Evolutionary conservation across 2,329 filamentous ascomycete genomes (phyloP).

Genomic region (Verticillium alfalfae): DNA sequence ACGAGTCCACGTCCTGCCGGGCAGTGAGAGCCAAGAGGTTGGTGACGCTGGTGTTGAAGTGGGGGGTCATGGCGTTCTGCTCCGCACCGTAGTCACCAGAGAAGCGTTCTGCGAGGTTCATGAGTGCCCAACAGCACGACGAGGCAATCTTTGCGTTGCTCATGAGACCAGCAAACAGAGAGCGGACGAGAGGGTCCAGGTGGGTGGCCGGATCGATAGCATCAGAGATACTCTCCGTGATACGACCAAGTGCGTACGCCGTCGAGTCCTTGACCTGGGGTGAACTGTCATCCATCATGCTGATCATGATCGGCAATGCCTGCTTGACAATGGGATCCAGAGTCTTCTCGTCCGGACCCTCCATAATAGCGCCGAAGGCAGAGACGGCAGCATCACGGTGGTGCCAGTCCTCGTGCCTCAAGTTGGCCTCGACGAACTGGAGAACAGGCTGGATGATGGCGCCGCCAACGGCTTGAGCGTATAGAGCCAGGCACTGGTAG

Average conservation of each 20-base stretch:
- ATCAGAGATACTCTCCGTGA: constrained; percentile 88
- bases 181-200: constrained; percentile 77
- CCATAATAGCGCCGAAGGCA: constrained; percentile 97
- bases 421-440: constrained; percentile 83
- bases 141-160: constrained; percentile 95
- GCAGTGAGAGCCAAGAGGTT: constrained; percentile 83
- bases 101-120: constrained; percentile 96
- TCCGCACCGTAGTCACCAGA: constrained; percentile 74
- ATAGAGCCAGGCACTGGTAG: constrained; percentile 94
- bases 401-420: constrained; percentile 91
- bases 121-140: constrained; percentile 97
- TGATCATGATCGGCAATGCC: constrained; percentile 84
- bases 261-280: constrained; percentile 94
- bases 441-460: constrained; percentile 84
- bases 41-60: constrained; percentile 89
- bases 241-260: constrained; percentile 90
- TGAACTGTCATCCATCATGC: constrained; percentile 83
- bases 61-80: constrained; percentile 78
- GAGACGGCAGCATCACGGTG: constrained; percentile 92
- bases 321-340: constrained; percentile 94
- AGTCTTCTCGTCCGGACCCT: constrained; percentile 89
- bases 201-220: constrained; percentile 82
- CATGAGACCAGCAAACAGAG: constrained; percentile 83
- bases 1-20: constrained; percentile 74
- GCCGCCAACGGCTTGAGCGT: constrained; percentile 83